Base-by-base conservation (phyloP, 129 eudicot genomes). In the Artemisia argyi region DNA sequence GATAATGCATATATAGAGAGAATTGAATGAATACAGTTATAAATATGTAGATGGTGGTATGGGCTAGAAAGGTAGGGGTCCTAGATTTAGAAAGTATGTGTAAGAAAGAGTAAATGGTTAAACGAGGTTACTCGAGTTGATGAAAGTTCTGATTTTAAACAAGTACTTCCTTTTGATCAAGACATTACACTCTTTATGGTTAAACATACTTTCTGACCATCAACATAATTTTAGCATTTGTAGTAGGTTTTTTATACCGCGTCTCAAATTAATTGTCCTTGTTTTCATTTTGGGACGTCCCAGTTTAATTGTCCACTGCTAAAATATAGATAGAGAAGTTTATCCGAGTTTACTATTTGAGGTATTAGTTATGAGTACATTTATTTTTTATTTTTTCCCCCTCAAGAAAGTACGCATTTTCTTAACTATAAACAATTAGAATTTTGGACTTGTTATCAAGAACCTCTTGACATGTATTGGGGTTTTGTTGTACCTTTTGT, bases 71-170 rank as follows among this genome's bases (percentile, higher is more conserved):
- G 70, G 76, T 78, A 54, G 79, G 86, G 73, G 68, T 86, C 47
- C 81, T 84, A 77, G 85, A 78, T 84, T 58, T 78, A 83, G 85
- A 58, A 66, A 77, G 79, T 68, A 71, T 77, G 77, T 80, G 82
- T 71, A 68, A 71, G 69, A 67, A 58, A 73, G 83, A 81, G 77
- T 78, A 70, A 39, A 71, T 70, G 48, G 76, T 65, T 80, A 74
- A 71, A 73, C 65, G 69, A 70, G 79, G 78, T 79, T 83, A 68
- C 83, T 72, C 55, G 58, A 75, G 76, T 82, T 81, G 76, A 71
- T 84, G 84, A 81, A 75, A 75, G 69, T 83, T 80, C 69, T 76
- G 79, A 77, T 72, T 20, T 69, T 71, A 60, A 72, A 71, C 85
- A 73, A 71, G 73, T 75, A 80, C 85, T 75, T 49, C 10, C 55